A percentile compares a stretch with the other conserved stretches of the same genome.
Evolutionary conservation across 768 basidiomycete species (phyloP).

Genomic region (Lentinula guzmanii): DNA sequence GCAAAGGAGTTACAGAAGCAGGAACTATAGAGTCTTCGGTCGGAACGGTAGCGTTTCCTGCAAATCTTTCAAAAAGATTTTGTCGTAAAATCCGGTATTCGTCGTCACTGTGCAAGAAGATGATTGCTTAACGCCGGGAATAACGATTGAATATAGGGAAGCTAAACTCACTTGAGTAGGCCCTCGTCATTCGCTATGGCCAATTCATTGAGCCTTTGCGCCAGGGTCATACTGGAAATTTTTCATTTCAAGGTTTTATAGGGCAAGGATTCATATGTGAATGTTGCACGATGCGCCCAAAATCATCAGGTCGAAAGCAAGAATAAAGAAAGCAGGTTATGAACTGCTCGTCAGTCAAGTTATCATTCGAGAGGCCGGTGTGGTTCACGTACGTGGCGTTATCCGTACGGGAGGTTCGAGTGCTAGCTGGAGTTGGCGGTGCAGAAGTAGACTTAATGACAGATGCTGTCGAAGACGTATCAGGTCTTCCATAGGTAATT

Average conservation of each 20-base stretch:
- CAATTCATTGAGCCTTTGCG: constrained; percentile 76
- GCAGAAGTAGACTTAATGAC: neutral
- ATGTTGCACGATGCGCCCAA: neutral
- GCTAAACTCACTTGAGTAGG: constrained; percentile 54
- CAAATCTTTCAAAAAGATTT: constrained; percentile 77
- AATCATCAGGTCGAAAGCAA: neutral
- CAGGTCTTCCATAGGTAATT: neutral
- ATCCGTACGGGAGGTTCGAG: constrained; percentile 34
- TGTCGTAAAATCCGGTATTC: constrained; percentile 82
- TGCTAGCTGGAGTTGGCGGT: constrained; percentile 11
- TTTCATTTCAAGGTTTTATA: neutral
- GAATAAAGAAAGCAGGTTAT: neutral
- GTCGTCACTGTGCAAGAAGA: constrained; percentile 54
- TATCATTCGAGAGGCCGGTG: neutral
- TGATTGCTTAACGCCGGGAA: neutral
- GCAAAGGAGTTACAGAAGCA: constrained; percentile 26
- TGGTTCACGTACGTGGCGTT: constrained; percentile 45
- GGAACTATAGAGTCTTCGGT: constrained; percentile 61
- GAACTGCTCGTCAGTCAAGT: neutral
- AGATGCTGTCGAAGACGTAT: neutral
- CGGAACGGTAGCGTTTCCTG: constrained; percentile 51
- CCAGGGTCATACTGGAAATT: constrained; percentile 57
- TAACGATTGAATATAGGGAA: neutral
- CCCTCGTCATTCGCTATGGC: constrained; percentile 78
- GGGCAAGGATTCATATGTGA: too few species aligned